Evolutionary conservation across 306 rosid genomes (phyloP), one percentile per base, ranked within the genome.

Genomic region (Begonia loranthoides): DNA sequence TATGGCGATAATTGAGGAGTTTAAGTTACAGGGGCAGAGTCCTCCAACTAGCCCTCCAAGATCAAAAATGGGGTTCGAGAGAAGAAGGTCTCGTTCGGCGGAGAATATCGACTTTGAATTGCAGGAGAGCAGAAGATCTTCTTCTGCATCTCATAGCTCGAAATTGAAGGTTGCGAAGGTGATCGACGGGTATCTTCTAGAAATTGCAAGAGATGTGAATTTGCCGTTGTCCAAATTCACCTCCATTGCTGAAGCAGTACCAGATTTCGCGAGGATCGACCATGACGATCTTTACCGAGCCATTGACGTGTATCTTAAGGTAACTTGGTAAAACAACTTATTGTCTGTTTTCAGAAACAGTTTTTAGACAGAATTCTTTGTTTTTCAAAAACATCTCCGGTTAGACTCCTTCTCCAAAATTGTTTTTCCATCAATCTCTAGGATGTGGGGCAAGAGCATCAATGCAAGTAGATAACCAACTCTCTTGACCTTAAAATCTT

Each of bases 241-340:
- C 61, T 66, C 74, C 40, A 70, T 90, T 51, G 87, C 99, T 41
- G 88, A 90, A 68, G 68, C 92, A 19, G 67, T 90, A 45, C 99
- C 94, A 17, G 95, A 76, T 49, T 90, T 90, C 62, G 84, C 95
- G n/a, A 80, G 99, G 67, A 71, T 70, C 59, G 95, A 90, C 51
- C 99, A 90, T 73, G 99, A 90, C 73, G 95, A 90, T 53, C 82
- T 90, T 71, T 90, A 90, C 85, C 68, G 73, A 60, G 99, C 95
- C 17, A 90, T 83, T 72, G 95, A 90, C 79, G 76, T 74, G 58
- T 90, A 78, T 69, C 92, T 90, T 16, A 90, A 83, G 99, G 99
- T 90, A 74, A 72, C 50, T 63, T 28, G 6, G 8, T 28, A 5
- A 28, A 28, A 5, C 36, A 1, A 28, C 36, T 28, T 28, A 28